phyloP scores from a whole-genome alignment of 768 basidiomycete genomes.

The Collybia sordida region DNA sequence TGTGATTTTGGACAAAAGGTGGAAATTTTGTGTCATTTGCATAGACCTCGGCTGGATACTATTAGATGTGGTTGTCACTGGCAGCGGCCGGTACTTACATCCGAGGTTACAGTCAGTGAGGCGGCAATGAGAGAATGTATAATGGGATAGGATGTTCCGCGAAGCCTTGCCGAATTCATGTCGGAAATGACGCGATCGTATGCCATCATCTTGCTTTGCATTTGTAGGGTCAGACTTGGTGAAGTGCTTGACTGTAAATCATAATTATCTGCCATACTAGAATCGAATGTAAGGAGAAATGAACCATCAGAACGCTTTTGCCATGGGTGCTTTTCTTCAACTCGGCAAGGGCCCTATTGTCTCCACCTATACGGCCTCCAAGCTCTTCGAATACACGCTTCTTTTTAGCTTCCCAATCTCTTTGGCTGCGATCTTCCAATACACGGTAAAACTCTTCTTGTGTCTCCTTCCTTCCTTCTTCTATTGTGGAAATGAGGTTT shows the following conservation, averaged over 20 bases:
- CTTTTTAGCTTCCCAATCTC: constrained; percentile 91
- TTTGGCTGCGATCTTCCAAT: constrained; percentile 69
- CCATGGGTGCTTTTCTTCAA: constrained; percentile 63
- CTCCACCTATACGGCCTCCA: constrained; percentile 62
- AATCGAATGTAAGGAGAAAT: constrained; percentile 16
- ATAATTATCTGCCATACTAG: too few relatives aligned
- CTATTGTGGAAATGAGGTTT: constrained; percentile 91
- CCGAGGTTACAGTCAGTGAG: constrained; percentile 54
- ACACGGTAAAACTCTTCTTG: constrained; percentile 83
- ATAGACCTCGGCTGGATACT: constrained; percentile 42
- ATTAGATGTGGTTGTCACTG: neutral
- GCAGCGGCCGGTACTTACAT: constrained; percentile 40
- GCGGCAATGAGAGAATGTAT: constrained; percentile 72
- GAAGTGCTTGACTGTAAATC: constrained; percentile 31
- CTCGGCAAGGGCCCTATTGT: constrained; percentile 54
- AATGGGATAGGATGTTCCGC: constrained; percentile 74
- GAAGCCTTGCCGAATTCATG: constrained; percentile 71
- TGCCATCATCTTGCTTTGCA: constrained; percentile 95
- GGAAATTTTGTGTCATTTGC: constrained; percentile 70
- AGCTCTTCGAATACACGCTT: constrained; percentile 88
- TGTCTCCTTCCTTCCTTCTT: constrained; percentile 83
- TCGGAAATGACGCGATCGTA: constrained; percentile 84
- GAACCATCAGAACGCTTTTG: constrained; percentile 53
- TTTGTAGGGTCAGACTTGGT: constrained; percentile 67
- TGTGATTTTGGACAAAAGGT: constrained; percentile 75